Conservation (phyloP, 1,284 basidiomycete genomes). For the Peniophora sp. region DNA sequence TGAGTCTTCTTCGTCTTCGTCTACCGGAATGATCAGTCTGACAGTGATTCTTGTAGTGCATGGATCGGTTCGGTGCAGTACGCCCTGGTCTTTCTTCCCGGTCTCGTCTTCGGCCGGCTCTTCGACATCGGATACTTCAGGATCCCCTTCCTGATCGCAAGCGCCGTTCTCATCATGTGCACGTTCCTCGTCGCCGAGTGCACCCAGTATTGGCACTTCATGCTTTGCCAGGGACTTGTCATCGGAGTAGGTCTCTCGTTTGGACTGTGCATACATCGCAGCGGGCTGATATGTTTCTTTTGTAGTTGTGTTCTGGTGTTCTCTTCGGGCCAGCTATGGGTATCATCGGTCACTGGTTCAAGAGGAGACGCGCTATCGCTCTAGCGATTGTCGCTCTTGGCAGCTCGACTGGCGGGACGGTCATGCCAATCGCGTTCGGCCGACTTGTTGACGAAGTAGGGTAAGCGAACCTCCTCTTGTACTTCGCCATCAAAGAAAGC, state of each 20-base stretch:
- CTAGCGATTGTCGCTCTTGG: slow-evolving; percentile 34
- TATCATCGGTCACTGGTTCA: slow-evolving; percentile 43
- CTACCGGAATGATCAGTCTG: no score
- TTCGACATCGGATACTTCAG: slow-evolving; percentile 47
- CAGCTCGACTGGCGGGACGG: slow-evolving; percentile 34
- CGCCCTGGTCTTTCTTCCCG: slow-evolving; percentile 37
- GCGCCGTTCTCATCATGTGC: slow-evolving; percentile 31
- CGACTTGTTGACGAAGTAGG: slow-evolving; percentile 30
- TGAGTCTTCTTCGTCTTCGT: slow-evolving; percentile 21
- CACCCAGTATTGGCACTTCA: slow-evolving; percentile 43
- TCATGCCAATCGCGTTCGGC: slow-evolving; percentile 33
- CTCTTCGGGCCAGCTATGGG: slow-evolving; percentile 37
- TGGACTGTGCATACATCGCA: neutral
- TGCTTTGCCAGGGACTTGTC: slow-evolving; percentile 40
- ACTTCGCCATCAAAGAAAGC: neutral
- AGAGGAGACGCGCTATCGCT: slow-evolving; percentile 29
- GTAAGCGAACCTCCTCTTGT: slow-evolving; percentile 13
- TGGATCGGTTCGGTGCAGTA: slow-evolving; percentile 68
- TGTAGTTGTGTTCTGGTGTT: slow-evolving; percentile 25
- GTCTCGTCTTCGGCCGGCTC: slow-evolving; percentile 42
- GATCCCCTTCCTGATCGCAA: slow-evolving; percentile 28
- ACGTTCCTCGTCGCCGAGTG: slow-evolving; percentile 45
- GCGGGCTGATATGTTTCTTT: neutral
- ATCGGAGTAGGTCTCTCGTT: slow-evolving; percentile 28
- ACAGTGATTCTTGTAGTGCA: slow-evolving; percentile 29